A percentile compares a stretch with the other conserved stretches of the same genome.
Conservation (phyloP, 2,329 filamentous ascomycete species). For the Biscogniauxia mediterranea region DNA sequence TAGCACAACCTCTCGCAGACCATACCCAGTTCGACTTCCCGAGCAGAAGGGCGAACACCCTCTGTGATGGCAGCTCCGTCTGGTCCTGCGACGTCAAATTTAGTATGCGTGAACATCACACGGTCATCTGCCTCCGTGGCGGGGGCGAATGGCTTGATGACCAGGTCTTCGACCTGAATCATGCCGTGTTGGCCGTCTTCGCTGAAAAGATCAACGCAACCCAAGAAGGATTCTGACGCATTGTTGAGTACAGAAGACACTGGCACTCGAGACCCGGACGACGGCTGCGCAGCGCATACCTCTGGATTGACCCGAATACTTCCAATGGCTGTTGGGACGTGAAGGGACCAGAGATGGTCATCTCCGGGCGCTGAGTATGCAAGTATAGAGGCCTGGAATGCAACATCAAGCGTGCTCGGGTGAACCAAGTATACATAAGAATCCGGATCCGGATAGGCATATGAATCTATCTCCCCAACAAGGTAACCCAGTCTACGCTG, state of each 20-base stretch:
- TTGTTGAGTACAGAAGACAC: not conserved
- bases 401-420: constrained; percentile 34
- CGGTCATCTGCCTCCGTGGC: constrained; percentile 6
- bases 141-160: constrained; percentile 7
- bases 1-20: constrained; percentile 23
- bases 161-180: constrained; percentile 19
- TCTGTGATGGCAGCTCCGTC: not conserved
- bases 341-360: constrained; percentile 31
- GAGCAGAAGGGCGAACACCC: not conserved
- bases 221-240: constrained; percentile 3
- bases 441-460: not conserved
- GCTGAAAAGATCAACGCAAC: constrained; percentile 6
- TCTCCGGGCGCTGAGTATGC: constrained; percentile 34
- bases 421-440: constrained; percentile 29
- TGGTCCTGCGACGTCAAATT: constrained; percentile 9
- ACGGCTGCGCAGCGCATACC: not conserved
- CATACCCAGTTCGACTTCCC: constrained; percentile 14
- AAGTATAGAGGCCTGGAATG: constrained; percentile 35
- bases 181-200: constrained; percentile 9
- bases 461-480: not conserved
- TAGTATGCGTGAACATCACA: constrained; percentile 14
- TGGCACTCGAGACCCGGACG: not conserved
- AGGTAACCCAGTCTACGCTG: constrained; percentile 13
- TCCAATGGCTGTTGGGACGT: constrained; percentile 31
- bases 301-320: constrained; percentile 2